Base-by-base conservation (phyloP, 179 eudicot species). In the Patellifolia procumbens region DNA sequence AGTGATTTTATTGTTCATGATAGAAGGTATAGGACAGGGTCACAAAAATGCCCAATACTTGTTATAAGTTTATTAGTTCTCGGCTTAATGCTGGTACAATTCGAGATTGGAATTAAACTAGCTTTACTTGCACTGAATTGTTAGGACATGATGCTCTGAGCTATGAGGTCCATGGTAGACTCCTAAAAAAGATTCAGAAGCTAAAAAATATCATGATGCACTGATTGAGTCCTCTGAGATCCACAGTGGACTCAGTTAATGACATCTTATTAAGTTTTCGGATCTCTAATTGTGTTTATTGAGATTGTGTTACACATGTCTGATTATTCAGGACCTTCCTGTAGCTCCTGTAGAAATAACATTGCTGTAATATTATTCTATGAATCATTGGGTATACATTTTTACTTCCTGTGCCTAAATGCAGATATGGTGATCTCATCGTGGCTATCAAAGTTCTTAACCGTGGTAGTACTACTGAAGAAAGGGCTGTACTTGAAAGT, bases 391-490 rank as follows among this genome's bases (percentile, higher is more conserved):
- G 59, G 22, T 61, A 55, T 53, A 34, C 66, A 59, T 37, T 78
- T 75, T 51, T 60, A 72, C 24, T 22, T 62, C 24, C 15, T 55
- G 42, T 72, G 55, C 73, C 60, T 46, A 22, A 52, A 64, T 74
- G 83, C 86, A 94, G 98, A 87, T 94, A 92, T 80, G 86, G 88
- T 56, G 94, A 90, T 68, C 85, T 83, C 79, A 91, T 91, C 73
- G 98, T 94, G 82, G 98, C 98, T 2, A 88, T 94, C 59, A 94
- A 94, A 79, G 98, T 94, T 78, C 97, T 94, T 49, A 85, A 89
- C 73, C 86, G 88, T 77, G 98, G 98, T 43, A 88, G 83, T 60
- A 94, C 88, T 59, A 51, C 85, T 24, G 95, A 92, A 51, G 98
- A 91, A 81, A 86, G 86, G 81, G 82, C 82, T 78, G 83, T 88